These are phyloP conservation scores for Obba rivulosa DNA, from an alignment of 768 basidiomycete species.

Conservation along the genomic window DNA sequence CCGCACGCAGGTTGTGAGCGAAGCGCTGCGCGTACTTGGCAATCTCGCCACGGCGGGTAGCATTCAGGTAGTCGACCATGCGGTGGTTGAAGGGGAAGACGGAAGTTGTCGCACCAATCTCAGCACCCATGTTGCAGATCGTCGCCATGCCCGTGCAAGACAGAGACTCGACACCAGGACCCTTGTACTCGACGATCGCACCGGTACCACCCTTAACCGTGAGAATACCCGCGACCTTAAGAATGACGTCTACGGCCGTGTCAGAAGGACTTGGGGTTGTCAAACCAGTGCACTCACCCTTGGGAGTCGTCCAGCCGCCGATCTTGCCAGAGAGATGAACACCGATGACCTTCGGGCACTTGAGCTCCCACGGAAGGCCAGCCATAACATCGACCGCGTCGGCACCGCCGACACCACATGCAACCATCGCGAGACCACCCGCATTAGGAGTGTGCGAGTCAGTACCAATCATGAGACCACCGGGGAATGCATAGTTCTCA, in stretches of 20 bases:
- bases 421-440: constrained; percentile 98
- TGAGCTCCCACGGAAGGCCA: constrained; percentile 96
- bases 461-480: constrained; percentile 99
- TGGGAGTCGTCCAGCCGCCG: constrained; percentile 94
- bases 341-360: constrained; percentile 99
- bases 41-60: constrained; percentile 88
- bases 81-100: constrained; percentile 98
- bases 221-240: constrained; percentile 97
- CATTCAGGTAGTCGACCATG: constrained; percentile 90
- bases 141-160: constrained; percentile 99
- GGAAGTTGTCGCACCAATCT: constrained; percentile 98
- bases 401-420: constrained; percentile 98
- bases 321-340: constrained; percentile 96
- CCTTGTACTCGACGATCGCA: constrained; percentile 96
- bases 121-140: constrained; percentile 99
- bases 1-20: constrained; percentile 85
- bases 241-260: constrained; percentile 73
- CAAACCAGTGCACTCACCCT: constrained; percentile 49
- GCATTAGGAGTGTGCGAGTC: constrained; percentile 99
- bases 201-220: constrained; percentile 99
- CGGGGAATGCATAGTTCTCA: constrained; percentile 99
- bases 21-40: constrained; percentile 87
- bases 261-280: no score
- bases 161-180: constrained; percentile 91
- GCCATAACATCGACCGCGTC: constrained; percentile 99